Evolutionary conservation across 441 rosid genomes (phyloP), one percentile per base, ranked within the genome.

Genomic region (Kokia cookei): DNA sequence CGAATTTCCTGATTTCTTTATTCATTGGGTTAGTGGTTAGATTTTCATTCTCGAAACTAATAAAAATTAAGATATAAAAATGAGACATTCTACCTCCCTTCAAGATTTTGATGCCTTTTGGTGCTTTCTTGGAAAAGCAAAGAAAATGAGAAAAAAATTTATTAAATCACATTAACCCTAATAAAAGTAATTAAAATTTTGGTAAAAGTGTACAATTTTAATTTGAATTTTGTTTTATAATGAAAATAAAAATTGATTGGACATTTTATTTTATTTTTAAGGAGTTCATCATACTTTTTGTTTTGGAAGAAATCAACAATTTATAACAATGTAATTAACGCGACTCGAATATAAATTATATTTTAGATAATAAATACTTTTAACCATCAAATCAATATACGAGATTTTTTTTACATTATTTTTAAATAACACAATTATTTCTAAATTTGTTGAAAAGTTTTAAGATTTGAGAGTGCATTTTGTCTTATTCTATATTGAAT

Each of bases 11-110:
- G 2, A 7, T 51, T 51, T n/a, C 55, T 51, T 62, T 4, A 7
- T 32, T 13, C 35, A 14, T 35, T 40, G 13, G 13, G 3, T 15
- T 26, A 35, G 70, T 29, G 32, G 76, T 62, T 79, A 72, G 54
- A 47, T 71, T 69, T 74, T 78, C 80, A 53, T 74, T 83, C 71
- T 78, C 80, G 0, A 69, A 47, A 14, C 42, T 63, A 66, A 74
- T 70, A 32, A 48, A 32, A 48, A 32, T 22, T 66, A 48, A 70
- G 26, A 73, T 26, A 24, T n/a, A 73, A 7, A 60, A 35, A 1
- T 29, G 70, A 43, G 78, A 79, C 81, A 71, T 47, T 10, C 29
- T 42, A 65, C 69, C 50, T 10, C 19, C 64, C 64, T 15, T 15
- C 29, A 8, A 59, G 9, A 27, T 22, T 4, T 59, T 26, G 10